Evolutionary conservation across 345 rosid genomes (phyloP), one percentile per base, ranked within the genome.

Genomic region (Conringia planisiliqua): DNA sequence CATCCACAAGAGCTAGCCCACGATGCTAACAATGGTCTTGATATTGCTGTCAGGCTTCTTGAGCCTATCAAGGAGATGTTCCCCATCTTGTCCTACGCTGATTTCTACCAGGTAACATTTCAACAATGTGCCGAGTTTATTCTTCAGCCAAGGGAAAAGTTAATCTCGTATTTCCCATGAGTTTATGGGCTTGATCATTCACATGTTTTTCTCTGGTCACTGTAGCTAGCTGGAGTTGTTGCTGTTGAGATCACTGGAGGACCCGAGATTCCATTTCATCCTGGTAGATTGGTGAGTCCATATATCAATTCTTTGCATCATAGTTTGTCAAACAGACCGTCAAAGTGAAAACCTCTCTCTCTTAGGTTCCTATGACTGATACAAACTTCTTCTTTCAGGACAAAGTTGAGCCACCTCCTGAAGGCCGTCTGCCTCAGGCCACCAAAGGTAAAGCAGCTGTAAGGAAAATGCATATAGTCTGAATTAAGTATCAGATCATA

Each of bases 341-440:
- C 60, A 17, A 30, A 30, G 26, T 32, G 64, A 39, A 10, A 6
- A 22, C 24, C 6, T 8, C 20, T 30, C 1, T 54, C 36, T 13
- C 0, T 10, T 54, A 7, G 14, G 32, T 4, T 43, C 12, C 33
- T 44, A n/a, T 43, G 7, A 40, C 29, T 32, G n/a, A 52, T 39
- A 14, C 33, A 3, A 62, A 16, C 24, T 35, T 63, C 2, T 13
- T 62, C 4, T 43, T 44, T 36, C 87, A 91, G 96, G 98, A 93
- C 87, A 93, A 91, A 80, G 81, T 69, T 26, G 85, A 80, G 24
- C 89, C 93, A 66, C 93, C 98, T 13, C 96, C 93, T 3, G 96
- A 94, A 66, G 98, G 97, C 33, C 91, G 98, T 42, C 74, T 94
- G n/a, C 98, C 98, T 30, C 78, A 85, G 61, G 96, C 96, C 51